Conservation (phyloP, 2,329 filamentous ascomycete species). For the Fusarium phyllophilum region DNA sequence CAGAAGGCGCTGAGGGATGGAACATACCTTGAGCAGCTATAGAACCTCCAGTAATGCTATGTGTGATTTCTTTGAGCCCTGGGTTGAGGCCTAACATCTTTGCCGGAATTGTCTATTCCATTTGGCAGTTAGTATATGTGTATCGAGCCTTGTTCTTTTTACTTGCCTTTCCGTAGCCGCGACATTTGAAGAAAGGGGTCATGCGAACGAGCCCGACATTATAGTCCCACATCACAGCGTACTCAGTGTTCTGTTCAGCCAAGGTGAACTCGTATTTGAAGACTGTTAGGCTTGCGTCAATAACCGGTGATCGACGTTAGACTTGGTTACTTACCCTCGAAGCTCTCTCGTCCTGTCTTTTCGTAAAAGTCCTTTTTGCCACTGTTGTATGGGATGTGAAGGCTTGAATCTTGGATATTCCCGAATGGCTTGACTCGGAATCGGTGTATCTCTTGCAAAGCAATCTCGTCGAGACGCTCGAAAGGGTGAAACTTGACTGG, state of each 20-base stretch:
- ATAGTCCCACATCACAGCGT: constrained; percentile 96
- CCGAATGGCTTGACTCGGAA: constrained; percentile 76
- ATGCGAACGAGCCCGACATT: constrained; percentile 93
- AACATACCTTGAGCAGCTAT: constrained; percentile 84
- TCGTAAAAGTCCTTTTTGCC: constrained; percentile 89
- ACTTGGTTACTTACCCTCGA: constrained; percentile 74
- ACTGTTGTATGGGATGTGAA: constrained; percentile 93
- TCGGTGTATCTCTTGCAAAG: constrained; percentile 66
- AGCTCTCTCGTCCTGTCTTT: constrained; percentile 87
- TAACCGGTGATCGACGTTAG: constrained; percentile 1
- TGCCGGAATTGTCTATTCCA: constrained; percentile 81
- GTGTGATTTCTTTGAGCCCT: constrained; percentile 87
- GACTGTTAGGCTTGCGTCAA: constrained; percentile 31
- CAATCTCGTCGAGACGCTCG: constrained; percentile 70
- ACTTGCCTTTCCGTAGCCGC: constrained; percentile 83
- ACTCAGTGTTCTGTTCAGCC: constrained; percentile 72
- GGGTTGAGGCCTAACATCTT: constrained; percentile 83
- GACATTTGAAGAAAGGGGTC: constrained; percentile 93
- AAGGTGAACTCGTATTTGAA: constrained; percentile 76
- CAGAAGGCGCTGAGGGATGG: neutral
- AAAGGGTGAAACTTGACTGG: constrained; percentile 78
- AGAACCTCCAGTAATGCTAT: constrained; percentile 94
- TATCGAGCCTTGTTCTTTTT: neutral
- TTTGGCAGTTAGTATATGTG: constrained; percentile 18
- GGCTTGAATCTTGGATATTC: constrained; percentile 68